Percentiles rank a stretch among this genome's conserved stretches.
These are phyloP conservation scores for Aurifilum marmelostoma DNA, from an alignment of 2,329 filamentous ascomycete species.

Conservation along the genomic window DNA sequence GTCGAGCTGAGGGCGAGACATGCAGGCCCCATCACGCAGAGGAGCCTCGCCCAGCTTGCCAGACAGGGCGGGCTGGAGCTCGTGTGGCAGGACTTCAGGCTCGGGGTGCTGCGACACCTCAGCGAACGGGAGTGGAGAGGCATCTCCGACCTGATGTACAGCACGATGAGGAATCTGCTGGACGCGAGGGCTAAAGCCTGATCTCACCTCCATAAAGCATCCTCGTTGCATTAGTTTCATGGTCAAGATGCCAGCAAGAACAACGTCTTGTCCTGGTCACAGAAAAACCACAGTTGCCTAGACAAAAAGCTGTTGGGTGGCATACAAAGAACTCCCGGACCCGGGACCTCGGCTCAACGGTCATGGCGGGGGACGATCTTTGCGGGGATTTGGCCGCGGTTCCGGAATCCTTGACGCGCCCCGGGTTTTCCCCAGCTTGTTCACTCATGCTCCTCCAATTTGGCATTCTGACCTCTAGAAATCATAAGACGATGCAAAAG, in stretches of 20 bases:
- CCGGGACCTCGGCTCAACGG: neutral
- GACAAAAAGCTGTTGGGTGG: neutral
- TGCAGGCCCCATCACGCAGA: slow-evolving; percentile 71
- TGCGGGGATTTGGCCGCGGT: neutral
- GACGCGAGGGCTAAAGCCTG: slow-evolving; percentile 43
- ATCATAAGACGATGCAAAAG: neutral
- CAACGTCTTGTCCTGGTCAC: neutral
- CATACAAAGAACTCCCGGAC: neutral
- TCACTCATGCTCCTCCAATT: neutral
- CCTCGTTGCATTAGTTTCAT: too few species aligned
- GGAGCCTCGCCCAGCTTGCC: slow-evolving; percentile 64
- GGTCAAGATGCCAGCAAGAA: neutral
- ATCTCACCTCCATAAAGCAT: neutral
- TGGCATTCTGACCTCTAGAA: neutral
- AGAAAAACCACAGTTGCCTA: neutral
- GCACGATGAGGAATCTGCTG: slow-evolving; percentile 77
- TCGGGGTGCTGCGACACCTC: slow-evolving; percentile 71
- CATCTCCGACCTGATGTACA: slow-evolving; percentile 73
- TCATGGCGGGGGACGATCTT: neutral
- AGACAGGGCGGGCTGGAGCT: slow-evolving; percentile 68
- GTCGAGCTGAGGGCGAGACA: slow-evolving; percentile 54
- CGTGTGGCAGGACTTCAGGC: slow-evolving; percentile 74
- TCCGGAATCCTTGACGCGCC: neutral
- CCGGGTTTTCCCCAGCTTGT: neutral
- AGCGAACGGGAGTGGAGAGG: slow-evolving; percentile 67